phyloP scores from a whole-genome alignment of 768 basidiomycete species.

The Arthromyces matolae region DNA sequence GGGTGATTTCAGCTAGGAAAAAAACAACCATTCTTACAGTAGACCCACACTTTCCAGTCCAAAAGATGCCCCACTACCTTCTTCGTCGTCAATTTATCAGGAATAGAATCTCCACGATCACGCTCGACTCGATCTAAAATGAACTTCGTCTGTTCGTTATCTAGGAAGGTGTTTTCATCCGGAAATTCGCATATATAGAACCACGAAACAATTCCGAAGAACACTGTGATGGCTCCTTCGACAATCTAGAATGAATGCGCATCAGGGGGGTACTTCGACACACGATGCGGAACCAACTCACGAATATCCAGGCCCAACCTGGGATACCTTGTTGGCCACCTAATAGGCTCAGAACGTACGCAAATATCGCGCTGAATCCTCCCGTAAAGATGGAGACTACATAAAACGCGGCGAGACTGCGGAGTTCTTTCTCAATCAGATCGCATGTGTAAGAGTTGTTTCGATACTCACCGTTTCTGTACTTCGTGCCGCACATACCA shows the following conservation, averaged over 20 bases:
- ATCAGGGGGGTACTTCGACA: too few relatives aligned
- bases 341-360: constrained; percentile 40
- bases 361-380: constrained; percentile 48
- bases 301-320: constrained; percentile 56
- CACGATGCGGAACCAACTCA: constrained; percentile 21
- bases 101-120: constrained; percentile 48
- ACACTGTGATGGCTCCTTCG: constrained; percentile 45
- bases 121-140: constrained; percentile 42
- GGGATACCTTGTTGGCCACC: constrained; percentile 37
- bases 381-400: constrained; percentile 38
- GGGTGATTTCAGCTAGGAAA: neutral
- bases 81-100: constrained; percentile 35
- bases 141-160: constrained; percentile 36
- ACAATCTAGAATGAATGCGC: constrained; percentile 34
- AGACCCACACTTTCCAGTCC: constrained; percentile 50
- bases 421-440: neutral
- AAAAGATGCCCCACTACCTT: constrained; percentile 35
- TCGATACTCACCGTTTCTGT: constrained; percentile 38
- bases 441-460: neutral
- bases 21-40: constrained; percentile 26
- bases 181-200: constrained; percentile 46
- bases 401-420: constrained; percentile 47
- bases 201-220: constrained; percentile 40
- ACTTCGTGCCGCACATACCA: constrained; percentile 54
- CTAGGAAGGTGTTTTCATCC: constrained; percentile 44